Percentiles rank a stretch among this genome's conserved stretches.
Conservation (phyloP, 1,284 basidiomycete species). For the Boletus smithii region DNA sequence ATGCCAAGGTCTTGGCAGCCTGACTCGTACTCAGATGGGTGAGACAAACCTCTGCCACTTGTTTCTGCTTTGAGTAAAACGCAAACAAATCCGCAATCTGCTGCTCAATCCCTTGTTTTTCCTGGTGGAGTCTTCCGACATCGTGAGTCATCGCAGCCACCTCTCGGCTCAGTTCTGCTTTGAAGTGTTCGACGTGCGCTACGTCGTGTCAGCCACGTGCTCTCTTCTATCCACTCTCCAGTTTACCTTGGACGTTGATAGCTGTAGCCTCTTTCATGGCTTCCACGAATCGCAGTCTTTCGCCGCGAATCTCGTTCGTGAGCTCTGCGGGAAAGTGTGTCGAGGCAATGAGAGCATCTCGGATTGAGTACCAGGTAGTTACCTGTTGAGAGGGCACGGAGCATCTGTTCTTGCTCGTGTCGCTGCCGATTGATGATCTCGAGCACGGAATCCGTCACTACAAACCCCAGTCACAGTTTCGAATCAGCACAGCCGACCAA, state of each 20-base stretch:
- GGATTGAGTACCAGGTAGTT: slow-evolving; percentile 10
- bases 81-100: slow-evolving; percentile 71
- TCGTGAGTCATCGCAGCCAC: slow-evolving; percentile 73
- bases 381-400: slow-evolving; percentile 66
- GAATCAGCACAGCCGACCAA: slow-evolving; percentile 1
- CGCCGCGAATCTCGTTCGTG: slow-evolving; percentile 77
- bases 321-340: slow-evolving; percentile 50
- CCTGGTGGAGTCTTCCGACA: slow-evolving; percentile 66
- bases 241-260: slow-evolving; percentile 76
- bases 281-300: slow-evolving; percentile 80
- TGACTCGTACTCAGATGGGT: background rate
- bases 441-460: slow-evolving; percentile 57
- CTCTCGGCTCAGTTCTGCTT: slow-evolving; percentile 72
- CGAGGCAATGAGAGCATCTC: background rate
- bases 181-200: slow-evolving; percentile 84
- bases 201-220: slow-evolving; percentile 9
- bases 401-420: slow-evolving; percentile 64
- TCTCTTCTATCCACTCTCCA: background rate
- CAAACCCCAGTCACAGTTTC: background rate
- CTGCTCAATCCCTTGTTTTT: slow-evolving; percentile 69
- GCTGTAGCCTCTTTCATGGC: slow-evolving; percentile 88
- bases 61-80: slow-evolving; percentile 69
- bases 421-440: slow-evolving; percentile 64
- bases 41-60: slow-evolving; percentile 37
- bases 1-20: background rate